Evolutionary conservation across 257 asterid species (phyloP), one percentile per base, ranked within the genome.

Genomic region (Solanum piurae): DNA sequence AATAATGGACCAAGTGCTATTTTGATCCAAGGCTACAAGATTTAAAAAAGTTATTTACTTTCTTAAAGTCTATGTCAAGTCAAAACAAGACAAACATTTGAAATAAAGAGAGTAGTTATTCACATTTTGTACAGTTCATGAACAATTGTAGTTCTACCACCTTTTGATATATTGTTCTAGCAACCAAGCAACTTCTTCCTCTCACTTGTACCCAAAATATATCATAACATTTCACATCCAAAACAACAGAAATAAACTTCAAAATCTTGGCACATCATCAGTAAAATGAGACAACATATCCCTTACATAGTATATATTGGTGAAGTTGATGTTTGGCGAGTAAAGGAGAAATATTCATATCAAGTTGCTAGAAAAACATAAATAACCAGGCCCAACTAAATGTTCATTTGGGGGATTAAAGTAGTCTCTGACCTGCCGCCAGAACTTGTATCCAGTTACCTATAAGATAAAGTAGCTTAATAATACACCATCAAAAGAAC

Each of bases 381-480:
- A 31, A 71, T 33, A 71, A 71, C 18, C 1, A 14, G 42, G 40
- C 9, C 77, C 38, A 71, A 71, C 40, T 14, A 71, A 31, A 88
- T 55, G 36, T 96, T 91, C 90, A 96, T 98, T 96, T 94, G 88
- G 99, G 98, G 90, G 99, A 87, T 94, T 94, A 84, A 95, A 96
- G 31, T 97, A 94, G 90, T 95, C 99, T 86, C 99, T 98, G 42
- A 96, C 95, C 92, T 95, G 98, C 90, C 98, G 89, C 99, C 98
- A 96, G 93, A 95, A 90, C 93, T 95, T 96, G 88, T 93, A 90
- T 89, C 98, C 97, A 86, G 96, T 96, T 46, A 96, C 99, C 98
- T 96, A 90, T 8, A 31, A 71, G n/a, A 16, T 71, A 31, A 71
- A 71, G 40, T 71, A 71, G 42, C 12, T 33, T 31, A 71, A 18